A percentile compares a stretch with the other conserved stretches of the same genome.
phyloP scores from a whole-genome alignment of 805 yeast species.

The Pichia pseudocactophila region DNA sequence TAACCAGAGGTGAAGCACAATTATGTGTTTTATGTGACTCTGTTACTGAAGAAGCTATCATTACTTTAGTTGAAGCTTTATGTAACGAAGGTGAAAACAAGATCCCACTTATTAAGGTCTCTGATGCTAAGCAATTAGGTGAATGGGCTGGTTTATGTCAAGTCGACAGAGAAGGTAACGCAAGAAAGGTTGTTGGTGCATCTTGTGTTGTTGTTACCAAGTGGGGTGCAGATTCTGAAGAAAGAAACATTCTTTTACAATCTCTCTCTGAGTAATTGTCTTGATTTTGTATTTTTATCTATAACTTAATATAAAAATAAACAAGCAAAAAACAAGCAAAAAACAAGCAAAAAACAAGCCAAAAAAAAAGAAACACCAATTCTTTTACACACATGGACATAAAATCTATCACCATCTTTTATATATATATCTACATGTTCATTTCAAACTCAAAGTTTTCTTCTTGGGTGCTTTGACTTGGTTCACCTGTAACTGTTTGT shows the following conservation, averaged over 20 bases:
- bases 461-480: too few species aligned
- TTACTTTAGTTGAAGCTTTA: slow-evolving; percentile 97
- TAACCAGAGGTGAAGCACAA: slow-evolving; percentile 95
- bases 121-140: slow-evolving; percentile 99
- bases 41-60: slow-evolving; percentile 94
- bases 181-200: slow-evolving; percentile 99
- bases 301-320: slow-evolving; percentile 1
- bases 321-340: too few species aligned
- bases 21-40: slow-evolving; percentile 96
- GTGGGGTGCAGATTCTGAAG: slow-evolving; percentile 99
- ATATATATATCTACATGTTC: too few species aligned
- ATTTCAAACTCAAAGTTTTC: too few species aligned
- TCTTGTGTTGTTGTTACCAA: slow-evolving; percentile 98
- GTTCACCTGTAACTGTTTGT: too few species aligned
- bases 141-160: slow-evolving; percentile 99
- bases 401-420: too few species aligned
- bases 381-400: too few species aligned
- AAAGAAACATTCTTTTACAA: slow-evolving; percentile 91
- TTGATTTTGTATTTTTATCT: slow-evolving; percentile 5
- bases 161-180: slow-evolving; percentile 99
- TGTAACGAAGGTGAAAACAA: slow-evolving; percentile 96
- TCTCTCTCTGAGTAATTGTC: slow-evolving; percentile 85
- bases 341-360: neutral
- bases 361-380: neutral
- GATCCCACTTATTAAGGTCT: slow-evolving; percentile 97